These are phyloP conservation scores for Helianthus tuberosus DNA, from an alignment of 129 eudicot species.

Conservation along the genomic window DNA sequence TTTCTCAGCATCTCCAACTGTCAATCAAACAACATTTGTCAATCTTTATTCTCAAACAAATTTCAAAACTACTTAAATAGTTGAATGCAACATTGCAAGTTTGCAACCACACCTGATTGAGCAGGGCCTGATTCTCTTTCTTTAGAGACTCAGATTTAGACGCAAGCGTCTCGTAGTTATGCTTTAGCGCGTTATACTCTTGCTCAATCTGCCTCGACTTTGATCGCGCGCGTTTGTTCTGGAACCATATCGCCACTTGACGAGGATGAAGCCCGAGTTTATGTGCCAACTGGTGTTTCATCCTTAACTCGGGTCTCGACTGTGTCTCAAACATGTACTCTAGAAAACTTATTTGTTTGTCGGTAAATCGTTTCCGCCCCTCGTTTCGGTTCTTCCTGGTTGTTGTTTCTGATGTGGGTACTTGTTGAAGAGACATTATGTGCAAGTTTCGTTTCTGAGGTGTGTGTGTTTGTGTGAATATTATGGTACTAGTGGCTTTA, in stretches of 20 bases:
- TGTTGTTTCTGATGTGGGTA: conserved; percentile 4
- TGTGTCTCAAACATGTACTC: conserved; percentile 60
- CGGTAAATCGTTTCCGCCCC: conserved; percentile 50
- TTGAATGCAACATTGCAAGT: background rate
- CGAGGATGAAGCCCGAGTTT: conserved; percentile 67
- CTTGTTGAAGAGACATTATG: conserved; percentile 11
- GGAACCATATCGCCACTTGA: conserved; percentile 72
- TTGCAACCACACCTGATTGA: conserved; percentile 39
- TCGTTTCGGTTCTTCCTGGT: conserved; percentile 31
- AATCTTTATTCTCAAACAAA: background rate
- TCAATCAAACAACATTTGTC: background rate
- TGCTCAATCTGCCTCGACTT: conserved; percentile 55
- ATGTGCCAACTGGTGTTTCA: conserved; percentile 63
- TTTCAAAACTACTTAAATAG: background rate
- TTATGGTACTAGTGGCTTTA: background rate
- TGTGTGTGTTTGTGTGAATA: background rate
- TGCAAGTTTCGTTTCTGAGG: background rate
- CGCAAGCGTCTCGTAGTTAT: conserved; percentile 42
- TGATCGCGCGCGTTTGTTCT: conserved; percentile 31
- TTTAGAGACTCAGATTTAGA: conserved; percentile 43
- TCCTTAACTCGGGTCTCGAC: conserved; percentile 58
- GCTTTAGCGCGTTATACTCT: conserved; percentile 48
- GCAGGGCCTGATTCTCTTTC: conserved; percentile 56
- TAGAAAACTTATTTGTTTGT: conserved; percentile 56
- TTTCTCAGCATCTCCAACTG: conserved; percentile 40